These are phyloP conservation scores for Apiotrichum sp. DNA, from an alignment of 1,284 basidiomycete genomes.

Conservation along the genomic window DNA sequence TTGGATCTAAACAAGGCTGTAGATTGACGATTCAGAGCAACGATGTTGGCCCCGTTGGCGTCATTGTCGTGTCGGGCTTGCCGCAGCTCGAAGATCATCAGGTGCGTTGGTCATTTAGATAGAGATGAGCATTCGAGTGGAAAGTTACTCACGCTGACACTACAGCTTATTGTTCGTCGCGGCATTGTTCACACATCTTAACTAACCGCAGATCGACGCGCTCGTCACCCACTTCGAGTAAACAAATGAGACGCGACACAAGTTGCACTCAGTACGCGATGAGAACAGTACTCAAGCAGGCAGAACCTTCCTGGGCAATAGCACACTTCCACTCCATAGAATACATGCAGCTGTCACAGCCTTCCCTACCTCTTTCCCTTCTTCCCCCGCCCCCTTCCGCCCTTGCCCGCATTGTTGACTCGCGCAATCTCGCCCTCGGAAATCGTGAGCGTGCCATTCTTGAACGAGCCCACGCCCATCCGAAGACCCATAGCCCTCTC, in stretches of 20 bases:
- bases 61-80: constrained; percentile 46
- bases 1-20: too few species aligned
- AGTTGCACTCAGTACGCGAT: too few species aligned
- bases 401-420: constrained; percentile 17
- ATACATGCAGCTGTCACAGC: too few species aligned
- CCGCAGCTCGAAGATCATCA: constrained; percentile 46
- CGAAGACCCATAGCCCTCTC: constrained; percentile 39
- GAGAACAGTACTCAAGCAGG: too few species aligned
- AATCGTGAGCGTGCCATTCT: constrained; percentile 40
- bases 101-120: constrained; percentile 14
- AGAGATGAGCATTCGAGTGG: too few species aligned
- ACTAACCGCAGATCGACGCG: constrained; percentile 15
- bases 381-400: constrained; percentile 6
- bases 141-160: neutral
- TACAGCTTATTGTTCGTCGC: constrained; percentile 6
- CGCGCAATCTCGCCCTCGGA: constrained; percentile 38
- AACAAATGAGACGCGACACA: too few species aligned
- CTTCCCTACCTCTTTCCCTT: constrained; percentile 4
- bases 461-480: constrained; percentile 45
- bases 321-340: too few species aligned
- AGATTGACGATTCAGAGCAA: constrained; percentile 69
- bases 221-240: neutral
- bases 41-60: constrained; percentile 48
- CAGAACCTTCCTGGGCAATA: too few species aligned
- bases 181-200: neutral